A percentile compares a stretch with the other conserved stretches of the same genome.
These are phyloP conservation scores for Pisolithus orientalis DNA, from an alignment of 768 basidiomycete species.

Conservation along the genomic window DNA sequence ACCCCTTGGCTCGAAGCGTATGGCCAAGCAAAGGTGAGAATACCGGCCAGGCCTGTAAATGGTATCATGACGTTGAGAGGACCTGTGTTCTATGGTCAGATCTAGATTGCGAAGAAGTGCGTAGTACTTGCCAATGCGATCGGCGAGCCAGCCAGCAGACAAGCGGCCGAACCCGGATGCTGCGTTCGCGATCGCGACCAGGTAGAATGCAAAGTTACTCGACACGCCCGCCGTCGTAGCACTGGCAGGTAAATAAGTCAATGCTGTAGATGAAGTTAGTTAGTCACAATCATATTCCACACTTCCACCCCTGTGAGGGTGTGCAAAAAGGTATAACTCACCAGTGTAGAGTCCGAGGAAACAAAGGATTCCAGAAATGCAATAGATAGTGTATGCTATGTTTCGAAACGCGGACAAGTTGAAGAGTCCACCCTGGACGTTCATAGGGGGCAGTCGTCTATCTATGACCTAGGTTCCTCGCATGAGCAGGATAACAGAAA, in stretches of 20 bases:
- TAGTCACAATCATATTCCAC: not conserved
- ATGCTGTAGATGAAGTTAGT: constrained; percentile 32
- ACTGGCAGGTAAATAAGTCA: constrained; percentile 56
- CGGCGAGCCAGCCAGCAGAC: constrained; percentile 45
- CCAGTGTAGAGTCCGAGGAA: constrained; percentile 72
- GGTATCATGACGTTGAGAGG: constrained; percentile 65
- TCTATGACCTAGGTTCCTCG: constrained; percentile 20
- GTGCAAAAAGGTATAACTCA: constrained; percentile 14
- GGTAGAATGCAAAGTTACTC: constrained; percentile 51
- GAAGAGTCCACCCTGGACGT: constrained; percentile 51
- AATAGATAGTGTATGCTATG: constrained; percentile 48
- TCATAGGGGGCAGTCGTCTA: constrained; percentile 49
- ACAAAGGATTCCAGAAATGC: constrained; percentile 44
- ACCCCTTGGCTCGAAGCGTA: constrained; percentile 39
- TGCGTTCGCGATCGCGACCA: constrained; percentile 64
- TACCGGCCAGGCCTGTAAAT: constrained; percentile 47
- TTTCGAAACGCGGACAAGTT: constrained; percentile 46
- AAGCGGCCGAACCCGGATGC: constrained; percentile 59
- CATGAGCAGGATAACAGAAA: not conserved
- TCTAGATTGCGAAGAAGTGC: not conserved
- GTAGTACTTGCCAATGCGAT: constrained; percentile 38
- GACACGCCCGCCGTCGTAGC: constrained; percentile 29
- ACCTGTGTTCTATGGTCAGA: constrained; percentile 33
- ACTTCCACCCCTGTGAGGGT: not conserved
- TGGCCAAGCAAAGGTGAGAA: constrained; percentile 69